Evolutionary conservation across 371 early-diverging fungal genomes (phyloP), one percentile per base, ranked within the genome.

Genomic region (Chytridium lagenaria): DNA sequence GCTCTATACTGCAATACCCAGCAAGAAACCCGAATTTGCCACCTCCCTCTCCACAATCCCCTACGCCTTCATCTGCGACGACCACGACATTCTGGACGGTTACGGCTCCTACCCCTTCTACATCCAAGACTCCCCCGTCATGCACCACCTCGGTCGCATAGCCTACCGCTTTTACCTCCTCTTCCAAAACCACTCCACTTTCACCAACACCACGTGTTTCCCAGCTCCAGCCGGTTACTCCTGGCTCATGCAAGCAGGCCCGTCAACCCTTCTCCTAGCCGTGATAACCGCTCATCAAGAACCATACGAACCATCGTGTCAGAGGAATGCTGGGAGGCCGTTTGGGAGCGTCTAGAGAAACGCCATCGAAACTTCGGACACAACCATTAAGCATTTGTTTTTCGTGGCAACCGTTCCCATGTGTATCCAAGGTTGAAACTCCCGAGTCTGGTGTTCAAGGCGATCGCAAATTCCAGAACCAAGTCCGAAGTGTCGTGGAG

Each of bases 141-240:
- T 91, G 80, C 80, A 83, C 40, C 83, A 84, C 75, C 84, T 91
- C 69, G 86, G 84, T 55, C 84, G 84, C 23, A 81, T 87, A 49
- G 94, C 94, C 3, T 84, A 86, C 55, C 89, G 91, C 26, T 93
- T 91, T 82, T 94, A 91, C 81, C 87, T 92, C 44, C 78, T 92
- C 50, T 95, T 92, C 85, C 95, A 95, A 78, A 92, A 91, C 0
- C 95, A 94, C 78, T 91, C 92, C 2, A 93, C 89, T 1, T 77
- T 81, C 50, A 76, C 82, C 28, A 93, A 70, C 55, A 55, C 16
- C 90, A 88, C 7, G n/a, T 87, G 85, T 75, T 87, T 90, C 77
- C 70, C 61, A 2, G 67, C 50, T 50, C 64, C 51, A 19, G 70
- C 23, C 7, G 59, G 55, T 7, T 38, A 57, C 30, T 59, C 87